Evolutionary conservation across 495 filamentous ascomycete genomes (phyloP), one percentile per base, ranked within the genome.

Genomic region (Geopyxis carbonaria): DNA sequence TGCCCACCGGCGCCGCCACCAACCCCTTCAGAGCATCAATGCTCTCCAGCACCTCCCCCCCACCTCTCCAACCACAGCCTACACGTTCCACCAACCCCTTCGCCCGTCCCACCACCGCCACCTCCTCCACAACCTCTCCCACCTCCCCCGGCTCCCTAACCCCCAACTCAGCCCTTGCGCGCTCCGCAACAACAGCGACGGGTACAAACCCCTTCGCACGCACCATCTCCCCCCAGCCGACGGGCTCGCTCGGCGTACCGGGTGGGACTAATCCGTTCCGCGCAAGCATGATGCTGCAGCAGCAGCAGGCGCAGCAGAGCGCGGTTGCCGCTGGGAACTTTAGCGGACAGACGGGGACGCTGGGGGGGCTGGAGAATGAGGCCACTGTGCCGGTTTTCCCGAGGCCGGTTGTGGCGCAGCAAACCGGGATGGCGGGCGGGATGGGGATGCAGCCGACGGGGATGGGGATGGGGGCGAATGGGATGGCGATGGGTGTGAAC

Each of bases 201-300:
- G 76, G 78, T 2, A 81, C 78, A 9, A 83, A 82, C 51, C 78
- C 78, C 3, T 83, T 82, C 46, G 73, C 77, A 0, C 49, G 64
- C 46, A 56, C 55, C 50, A 43, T 28, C 3, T 43, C 40, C 15
- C 64, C 65, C 19, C 62, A 66, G 18, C 64, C 70, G 2, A 62
- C 60, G 34, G 45, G 47, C 18, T 56, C 55, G 2, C 60, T 78
- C 11, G 61, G 65, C 3, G 38, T 62, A 67, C 93, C 89, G 1
- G 87, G 85, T 5, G 85, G 75, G 50, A 95, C 87, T 11, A 95
- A 95, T 56, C 87, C 87, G 1, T 94, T 95, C 70, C 70, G 87
- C 50, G 69, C 75, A 24, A 93, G 82, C 2, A 85, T 86, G 0
- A 67, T 77, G 56, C 78, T 80, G 10, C 93, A 89, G 81, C 86